phyloP scores from a whole-genome alignment of 805 yeast genomes.

The Starmerella apicola region DNA sequence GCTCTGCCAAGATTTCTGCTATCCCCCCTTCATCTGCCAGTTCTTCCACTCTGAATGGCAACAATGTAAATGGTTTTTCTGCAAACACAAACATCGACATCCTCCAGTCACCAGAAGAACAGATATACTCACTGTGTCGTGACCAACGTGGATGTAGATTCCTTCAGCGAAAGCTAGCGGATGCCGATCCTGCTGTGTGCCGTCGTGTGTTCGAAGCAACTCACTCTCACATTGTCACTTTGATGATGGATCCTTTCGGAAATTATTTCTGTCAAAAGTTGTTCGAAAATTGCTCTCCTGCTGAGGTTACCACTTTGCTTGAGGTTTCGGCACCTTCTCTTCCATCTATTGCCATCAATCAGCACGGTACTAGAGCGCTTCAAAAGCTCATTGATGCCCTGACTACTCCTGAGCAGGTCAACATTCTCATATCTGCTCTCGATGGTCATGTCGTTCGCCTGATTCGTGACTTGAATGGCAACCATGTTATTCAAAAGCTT shows the following conservation, averaged over 20 bases:
- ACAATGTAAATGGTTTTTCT: too few species aligned
- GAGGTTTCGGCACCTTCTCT: constrained; percentile 60
- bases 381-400: constrained; percentile 85
- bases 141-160: constrained; percentile 97
- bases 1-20: not conserved
- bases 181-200: constrained; percentile 25
- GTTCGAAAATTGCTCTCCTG: constrained; percentile 58
- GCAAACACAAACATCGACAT: constrained; percentile 4
- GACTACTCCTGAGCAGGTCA: constrained; percentile 56
- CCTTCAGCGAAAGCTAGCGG: constrained; percentile 74
- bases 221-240: constrained; percentile 60
- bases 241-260: constrained; percentile 95
- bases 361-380: constrained; percentile 92
- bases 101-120: constrained; percentile 25
- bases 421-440: constrained; percentile 47
- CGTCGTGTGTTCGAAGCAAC: constrained; percentile 67
- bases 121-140: constrained; percentile 70
- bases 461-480: constrained; percentile 86
- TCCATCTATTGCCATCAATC: constrained; percentile 72
- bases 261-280: constrained; percentile 86
- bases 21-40: not conserved
- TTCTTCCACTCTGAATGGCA: too few species aligned
- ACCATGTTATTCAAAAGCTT: constrained; percentile 91
- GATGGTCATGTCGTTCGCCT: constrained; percentile 62
- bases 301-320: constrained; percentile 59